Evolutionary conservation across 148 eudicot genomes (phyloP), one percentile per base, ranked within the genome.

Genomic region (Diospyros lotus): DNA sequence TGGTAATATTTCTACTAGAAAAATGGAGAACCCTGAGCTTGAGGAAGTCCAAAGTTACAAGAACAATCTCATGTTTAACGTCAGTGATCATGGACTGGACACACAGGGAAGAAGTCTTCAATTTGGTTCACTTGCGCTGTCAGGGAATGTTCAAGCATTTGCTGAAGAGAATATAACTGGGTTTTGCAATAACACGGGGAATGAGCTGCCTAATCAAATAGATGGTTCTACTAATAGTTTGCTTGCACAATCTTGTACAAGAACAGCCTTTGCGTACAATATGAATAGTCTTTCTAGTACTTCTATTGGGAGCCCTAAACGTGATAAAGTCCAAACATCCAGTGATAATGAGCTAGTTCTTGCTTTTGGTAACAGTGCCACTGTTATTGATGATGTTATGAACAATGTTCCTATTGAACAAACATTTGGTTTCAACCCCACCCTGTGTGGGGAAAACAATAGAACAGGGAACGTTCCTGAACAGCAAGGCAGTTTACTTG

Each of bases 401-500:
- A 56, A 75, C 53, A 76, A 62, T 76, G 74, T 70, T 69, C 79
- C 86, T 76, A 87, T 80, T 74, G 88, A 85, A 66, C 90, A 85
- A 75, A 75, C 85, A 42, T 87, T 80, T 78, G 71, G 78, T 68
- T 75, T 85, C 73, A 89, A 77, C 18, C 82, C 76, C 64, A 74
- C 75, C 77, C 81, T 86, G 10, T 68, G 75, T 68, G 71, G 82
- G 63, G 85, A 78, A 69, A 83, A 79, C 75, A 77, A 73, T 74
- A 78, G 68, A 76, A 75, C 75, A 39, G 70, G 84, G 67, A 86
- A 82, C 54, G 86, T 82, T 64, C 79, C 81, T 62, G 82, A 85
- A 74, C 85, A 78, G 79, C 87, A 72, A 67, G 79, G 82, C 68
- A 75, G 80, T 76, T 84, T 92, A 28, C 84, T 83, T 78, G 83